A percentile compares a stretch with the other conserved stretches of the same genome.
These are phyloP conservation scores for Xenoacremonium recifei DNA, from an alignment of 2,329 filamentous ascomycete genomes.

Conservation along the genomic window DNA sequence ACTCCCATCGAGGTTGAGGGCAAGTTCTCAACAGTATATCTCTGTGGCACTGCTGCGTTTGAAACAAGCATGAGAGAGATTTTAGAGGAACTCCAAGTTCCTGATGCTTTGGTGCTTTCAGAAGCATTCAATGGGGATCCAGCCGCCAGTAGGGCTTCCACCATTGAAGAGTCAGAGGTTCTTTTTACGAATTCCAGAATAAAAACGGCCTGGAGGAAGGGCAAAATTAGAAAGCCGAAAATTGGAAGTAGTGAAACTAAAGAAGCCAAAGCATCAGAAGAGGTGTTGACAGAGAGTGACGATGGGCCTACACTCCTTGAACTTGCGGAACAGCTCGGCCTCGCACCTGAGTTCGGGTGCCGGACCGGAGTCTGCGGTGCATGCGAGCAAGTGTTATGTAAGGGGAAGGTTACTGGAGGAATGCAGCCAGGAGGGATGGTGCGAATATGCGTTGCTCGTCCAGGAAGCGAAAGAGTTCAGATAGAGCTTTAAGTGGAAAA, in stretches of 20 bases:
- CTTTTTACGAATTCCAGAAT: background rate
- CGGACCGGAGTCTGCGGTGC: background rate
- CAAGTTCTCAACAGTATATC: background rate
- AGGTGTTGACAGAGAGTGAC: background rate
- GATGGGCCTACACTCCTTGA: background rate
- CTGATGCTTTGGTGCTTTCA: background rate
- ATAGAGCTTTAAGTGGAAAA: background rate
- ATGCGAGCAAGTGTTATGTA: background rate
- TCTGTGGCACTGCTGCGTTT: background rate
- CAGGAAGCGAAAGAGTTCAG: background rate
- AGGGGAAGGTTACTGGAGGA: background rate
- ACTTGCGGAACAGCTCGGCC: background rate
- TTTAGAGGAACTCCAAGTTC: background rate
- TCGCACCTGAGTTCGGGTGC: background rate
- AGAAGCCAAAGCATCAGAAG: background rate
- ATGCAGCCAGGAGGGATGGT: background rate
- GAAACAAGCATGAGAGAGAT: background rate
- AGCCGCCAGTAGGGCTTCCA: background rate
- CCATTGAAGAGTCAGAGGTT: background rate
- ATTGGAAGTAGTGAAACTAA: background rate
- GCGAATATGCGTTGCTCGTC: background rate
- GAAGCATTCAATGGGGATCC: background rate
- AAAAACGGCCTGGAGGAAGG: background rate
- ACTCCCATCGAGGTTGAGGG: background rate
- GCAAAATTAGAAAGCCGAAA: background rate